These are phyloP conservation scores for Saccharomyces pastorianus DNA, from an alignment of 1,139 yeast species.

Conservation along the genomic window DNA sequence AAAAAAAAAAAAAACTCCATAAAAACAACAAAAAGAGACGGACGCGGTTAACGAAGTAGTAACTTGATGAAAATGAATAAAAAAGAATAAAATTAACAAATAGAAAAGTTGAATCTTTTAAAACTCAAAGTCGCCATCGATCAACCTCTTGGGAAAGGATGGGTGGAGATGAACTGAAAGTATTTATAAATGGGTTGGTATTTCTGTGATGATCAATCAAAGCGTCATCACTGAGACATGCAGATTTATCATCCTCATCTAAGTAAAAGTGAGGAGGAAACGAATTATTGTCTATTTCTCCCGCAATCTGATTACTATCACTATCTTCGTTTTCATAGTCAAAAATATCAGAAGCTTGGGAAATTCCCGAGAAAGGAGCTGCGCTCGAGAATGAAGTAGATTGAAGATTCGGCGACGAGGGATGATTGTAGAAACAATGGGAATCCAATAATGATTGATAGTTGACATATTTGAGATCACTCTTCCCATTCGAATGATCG, in stretches of 20 bases:
- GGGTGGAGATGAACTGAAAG: conserved; percentile 1
- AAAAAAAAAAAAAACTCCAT: neutral
- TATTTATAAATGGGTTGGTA: neutral
- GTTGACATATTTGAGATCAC: neutral
- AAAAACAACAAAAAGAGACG: neutral
- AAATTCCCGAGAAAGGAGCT: neutral
- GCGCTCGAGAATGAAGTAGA: neutral
- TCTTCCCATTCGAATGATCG: neutral
- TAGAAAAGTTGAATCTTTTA: neutral
- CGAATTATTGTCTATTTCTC: neutral
- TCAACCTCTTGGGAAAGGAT: conserved; percentile 2
- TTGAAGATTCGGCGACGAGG: neutral
- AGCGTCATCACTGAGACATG: neutral
- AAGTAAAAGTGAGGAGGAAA: neutral
- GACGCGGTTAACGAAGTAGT: neutral
- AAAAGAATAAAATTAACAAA: neutral
- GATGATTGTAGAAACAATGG: neutral
- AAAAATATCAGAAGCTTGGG: neutral
- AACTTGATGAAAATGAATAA: neutral
- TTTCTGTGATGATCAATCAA: neutral
- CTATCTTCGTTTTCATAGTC: neutral
- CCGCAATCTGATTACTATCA: neutral
- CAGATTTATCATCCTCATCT: neutral
- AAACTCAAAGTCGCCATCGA: neutral
- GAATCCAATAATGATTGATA: neutral